Evolutionary conservation across 768 basidiomycete species (phyloP).

Genomic region (Tricholoma sp.): DNA sequence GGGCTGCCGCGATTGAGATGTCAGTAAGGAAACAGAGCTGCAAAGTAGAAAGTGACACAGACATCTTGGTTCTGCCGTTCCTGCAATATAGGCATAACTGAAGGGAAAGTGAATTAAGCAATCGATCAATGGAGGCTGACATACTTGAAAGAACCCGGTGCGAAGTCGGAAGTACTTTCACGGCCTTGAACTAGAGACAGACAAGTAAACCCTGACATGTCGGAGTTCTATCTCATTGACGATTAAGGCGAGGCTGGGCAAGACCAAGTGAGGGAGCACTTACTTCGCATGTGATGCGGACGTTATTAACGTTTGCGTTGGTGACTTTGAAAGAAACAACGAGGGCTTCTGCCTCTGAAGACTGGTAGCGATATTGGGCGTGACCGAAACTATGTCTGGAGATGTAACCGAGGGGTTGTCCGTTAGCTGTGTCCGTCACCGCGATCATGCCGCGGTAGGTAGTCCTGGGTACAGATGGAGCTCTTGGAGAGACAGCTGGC

Average conservation of each 20-base stretch:
- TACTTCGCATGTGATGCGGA: conserved; percentile 6
- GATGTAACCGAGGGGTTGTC: conserved; percentile 3
- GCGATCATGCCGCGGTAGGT: conserved; percentile 9
- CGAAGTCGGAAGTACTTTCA: conserved; percentile 12
- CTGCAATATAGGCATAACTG: conserved; percentile 12
- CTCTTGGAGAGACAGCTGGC: conserved; percentile 3
- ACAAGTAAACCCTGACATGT: conserved; percentile 8
- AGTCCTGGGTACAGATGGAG: conserved; percentile 10
- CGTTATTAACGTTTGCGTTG: conserved; percentile 6
- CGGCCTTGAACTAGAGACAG: conserved; percentile 19
- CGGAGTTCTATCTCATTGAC: conserved; percentile 11
- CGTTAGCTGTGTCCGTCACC: background rate
- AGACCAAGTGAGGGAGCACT: background rate
- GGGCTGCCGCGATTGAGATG: background rate
- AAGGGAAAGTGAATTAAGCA: background rate
- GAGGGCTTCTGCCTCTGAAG: background rate
- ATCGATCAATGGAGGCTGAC: background rate
- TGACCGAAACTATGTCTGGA: background rate
- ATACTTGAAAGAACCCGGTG: conserved; percentile 16
- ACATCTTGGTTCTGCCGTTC: conserved; percentile 11
- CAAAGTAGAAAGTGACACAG: background rate
- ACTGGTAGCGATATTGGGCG: background rate
- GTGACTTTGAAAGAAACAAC: conserved; percentile 2
- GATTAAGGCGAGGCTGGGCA: background rate
- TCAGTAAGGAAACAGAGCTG: background rate